Conservation (phyloP, 1,139 yeast genomes). For the Pichia sp. region DNA sequence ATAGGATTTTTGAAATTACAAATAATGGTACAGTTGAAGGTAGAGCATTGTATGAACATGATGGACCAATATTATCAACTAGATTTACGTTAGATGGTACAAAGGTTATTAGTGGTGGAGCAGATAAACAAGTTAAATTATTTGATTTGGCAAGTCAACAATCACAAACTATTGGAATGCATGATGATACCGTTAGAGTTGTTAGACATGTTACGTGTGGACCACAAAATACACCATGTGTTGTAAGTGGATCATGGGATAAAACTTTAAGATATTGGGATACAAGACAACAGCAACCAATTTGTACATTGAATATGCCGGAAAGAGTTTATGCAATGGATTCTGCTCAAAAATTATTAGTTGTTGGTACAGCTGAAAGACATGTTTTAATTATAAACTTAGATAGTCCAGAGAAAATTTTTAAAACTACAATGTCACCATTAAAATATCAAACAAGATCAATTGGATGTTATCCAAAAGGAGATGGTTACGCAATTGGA, state of each 20-base stretch:
- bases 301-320: slow-evolving; percentile 74
- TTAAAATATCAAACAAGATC: slow-evolving; percentile 86
- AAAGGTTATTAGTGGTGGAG: slow-evolving; percentile 84
- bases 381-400: slow-evolving; percentile 73
- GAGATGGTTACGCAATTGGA: slow-evolving; percentile 88
- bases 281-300: slow-evolving; percentile 76
- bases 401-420: slow-evolving; percentile 76
- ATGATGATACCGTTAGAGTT: slow-evolving; percentile 70
- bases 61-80: slow-evolving; percentile 76
- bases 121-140: slow-evolving; percentile 80
- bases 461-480: slow-evolving; percentile 78
- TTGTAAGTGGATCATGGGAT: slow-evolving; percentile 96
- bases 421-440: slow-evolving; percentile 71
- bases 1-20: slow-evolving; percentile 77
- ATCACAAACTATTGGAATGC: slow-evolving; percentile 76
- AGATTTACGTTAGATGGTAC: slow-evolving; percentile 86
- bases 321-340: slow-evolving; percentile 93
- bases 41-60: slow-evolving; percentile 83
- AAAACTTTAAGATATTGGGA: slow-evolving; percentile 94
- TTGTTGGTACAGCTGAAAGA: slow-evolving; percentile 89
- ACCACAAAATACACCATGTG: slow-evolving; percentile 70
- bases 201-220: slow-evolving; percentile 81
- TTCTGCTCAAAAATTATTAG: slow-evolving; percentile 68
- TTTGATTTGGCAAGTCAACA: slow-evolving; percentile 83
- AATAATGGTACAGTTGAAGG: slow-evolving; percentile 68